Evolutionary conservation across 176 grass and related monocot species (phyloP), one percentile per base, ranked within the genome.

Genomic region (Cenchrus americanus): DNA sequence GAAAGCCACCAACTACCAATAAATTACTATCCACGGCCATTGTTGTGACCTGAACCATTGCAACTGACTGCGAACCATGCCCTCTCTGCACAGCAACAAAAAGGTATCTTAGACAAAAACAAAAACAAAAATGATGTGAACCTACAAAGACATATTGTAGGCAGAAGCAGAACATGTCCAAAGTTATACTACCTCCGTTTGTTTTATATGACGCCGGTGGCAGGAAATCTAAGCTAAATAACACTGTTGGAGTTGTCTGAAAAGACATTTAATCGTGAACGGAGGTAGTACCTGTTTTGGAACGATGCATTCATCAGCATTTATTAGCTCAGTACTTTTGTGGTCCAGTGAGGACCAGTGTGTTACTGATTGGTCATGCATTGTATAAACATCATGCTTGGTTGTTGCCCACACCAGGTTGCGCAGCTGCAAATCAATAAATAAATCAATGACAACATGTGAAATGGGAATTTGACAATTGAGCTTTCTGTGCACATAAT

Each of bases 381-480:
- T 70, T 21, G 87, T 92, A 75, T 99, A 99, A 80, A 96, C 93
- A 68, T 99, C 96, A 92, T 99, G 96, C 82, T 99, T 99, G 24
- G 91, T 92, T 66, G 93, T 92, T 42, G 93, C 93, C 96, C 93
- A 99, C 62, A 99, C 69, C 69, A 99, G 82, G 79, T 99, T 96
- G 85, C 96, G 92, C 73, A 99, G 71, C 96, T 96, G 89, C 52
- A 79, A 49, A 87, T 27, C 7, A 76, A 69, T 34, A 8, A 69
- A 76, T 80, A 81, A 23, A 49, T 18, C 58, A 37, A 37, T 37
- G 10, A 73, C 34, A 73, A 66, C 2, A 63, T 13, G 30, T 21
- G 52, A 75, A 58, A 48, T 43, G 21, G 43, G 27, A 27, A 72
- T 54, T 72, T 30, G 23, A n/a, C 66, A 8, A 37, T 46, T 85